phyloP scores from a whole-genome alignment of 2,329 filamentous ascomycete species.

The Colletotrichum sp. region DNA sequence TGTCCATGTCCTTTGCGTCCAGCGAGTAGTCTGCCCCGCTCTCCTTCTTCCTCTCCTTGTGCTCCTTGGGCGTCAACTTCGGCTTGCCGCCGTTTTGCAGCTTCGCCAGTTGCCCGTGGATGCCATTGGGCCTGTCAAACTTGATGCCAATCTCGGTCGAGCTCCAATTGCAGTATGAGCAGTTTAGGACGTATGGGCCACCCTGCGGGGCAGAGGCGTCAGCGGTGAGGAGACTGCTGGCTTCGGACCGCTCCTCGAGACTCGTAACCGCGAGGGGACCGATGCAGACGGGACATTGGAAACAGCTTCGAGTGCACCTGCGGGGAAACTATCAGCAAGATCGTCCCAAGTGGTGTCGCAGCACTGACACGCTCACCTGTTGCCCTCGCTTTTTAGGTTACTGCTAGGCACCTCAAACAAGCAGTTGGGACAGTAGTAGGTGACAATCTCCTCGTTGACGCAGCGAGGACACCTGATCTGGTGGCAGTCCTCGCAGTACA shows the following conservation, averaged over 20 bases:
- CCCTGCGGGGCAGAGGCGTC: constrained; percentile 41
- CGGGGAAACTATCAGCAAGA: not conserved
- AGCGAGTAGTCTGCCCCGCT: constrained; percentile 47
- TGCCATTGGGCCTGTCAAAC: constrained; percentile 88
- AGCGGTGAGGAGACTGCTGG: constrained; percentile 43
- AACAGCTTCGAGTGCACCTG: constrained; percentile 93
- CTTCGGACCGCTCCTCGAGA: constrained; percentile 62
- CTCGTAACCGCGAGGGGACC: constrained; percentile 78
- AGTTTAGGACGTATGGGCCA: constrained; percentile 78
- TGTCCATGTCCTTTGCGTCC: constrained; percentile 55
- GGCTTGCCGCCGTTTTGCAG: constrained; percentile 66
- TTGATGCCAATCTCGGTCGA: constrained; percentile 88
- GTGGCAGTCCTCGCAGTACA: constrained; percentile 98
- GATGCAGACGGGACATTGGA: constrained; percentile 90
- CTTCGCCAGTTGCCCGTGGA: constrained; percentile 79
- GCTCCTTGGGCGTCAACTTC: constrained; percentile 54
- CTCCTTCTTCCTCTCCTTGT: constrained; percentile 57
- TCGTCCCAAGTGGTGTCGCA: not conserved
- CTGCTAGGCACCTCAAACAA: constrained; percentile 95
- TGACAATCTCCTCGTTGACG: constrained; percentile 90
- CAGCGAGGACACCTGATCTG: constrained; percentile 94
- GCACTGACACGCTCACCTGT: constrained; percentile 66
- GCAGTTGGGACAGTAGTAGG: constrained; percentile 94
- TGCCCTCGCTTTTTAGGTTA: constrained; percentile 89
- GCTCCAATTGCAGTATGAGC: constrained; percentile 92